Evolutionary conservation across 352 stramenopile species (phyloP), one percentile per base, ranked within the genome.

Genomic region (Globisporangium polare): DNA sequence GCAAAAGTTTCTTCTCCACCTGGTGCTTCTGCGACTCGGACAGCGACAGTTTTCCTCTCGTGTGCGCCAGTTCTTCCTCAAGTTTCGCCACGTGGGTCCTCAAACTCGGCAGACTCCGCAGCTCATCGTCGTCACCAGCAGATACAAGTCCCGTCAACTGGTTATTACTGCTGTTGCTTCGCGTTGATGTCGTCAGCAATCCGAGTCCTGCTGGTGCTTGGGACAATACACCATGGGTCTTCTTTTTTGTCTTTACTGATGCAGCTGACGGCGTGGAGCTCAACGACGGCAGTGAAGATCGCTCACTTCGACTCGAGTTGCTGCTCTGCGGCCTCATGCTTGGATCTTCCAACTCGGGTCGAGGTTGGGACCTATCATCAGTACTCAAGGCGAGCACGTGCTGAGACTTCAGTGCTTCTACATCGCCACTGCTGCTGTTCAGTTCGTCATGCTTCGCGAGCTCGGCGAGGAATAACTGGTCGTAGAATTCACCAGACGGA

Each of bases 381-480:
- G 39, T 17, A 60, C 22, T 39, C 54, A n/a, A 29, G 7, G 39
- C 3, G 20, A 45, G 8, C 4, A 20, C 17, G 39, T 45, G 2
- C 39, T 45, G 39, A n/a, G 43, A 17, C 3, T 58, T 29, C 24
- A 49, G 3, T 52, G 31, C 27, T 65, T 68, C 18, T 20, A 50
- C 35, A 20, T 54, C 24, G 2, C 7, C 26, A 42, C 13, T 26
- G 33, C 49, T 45, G 26, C 7, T 46, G 12, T 29, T 50, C 15
- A 43, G 1, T 35, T 54, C 39, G 8, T 62, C 35, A 15, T 92
- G 82, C 29, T 80, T 89, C 2, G 72, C 77, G 0, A 94, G 65
- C 13, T 94, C 84, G 0, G 75, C 75, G 0, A 92, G 66, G 53
- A 94, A 94, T 45, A 88, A 53, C 59, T 75, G 66, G 47, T 88